These are phyloP conservation scores for Hemisphaericaspora nanyangensis DNA, from an alignment of 805 yeast genomes.

Conservation along the genomic window DNA sequence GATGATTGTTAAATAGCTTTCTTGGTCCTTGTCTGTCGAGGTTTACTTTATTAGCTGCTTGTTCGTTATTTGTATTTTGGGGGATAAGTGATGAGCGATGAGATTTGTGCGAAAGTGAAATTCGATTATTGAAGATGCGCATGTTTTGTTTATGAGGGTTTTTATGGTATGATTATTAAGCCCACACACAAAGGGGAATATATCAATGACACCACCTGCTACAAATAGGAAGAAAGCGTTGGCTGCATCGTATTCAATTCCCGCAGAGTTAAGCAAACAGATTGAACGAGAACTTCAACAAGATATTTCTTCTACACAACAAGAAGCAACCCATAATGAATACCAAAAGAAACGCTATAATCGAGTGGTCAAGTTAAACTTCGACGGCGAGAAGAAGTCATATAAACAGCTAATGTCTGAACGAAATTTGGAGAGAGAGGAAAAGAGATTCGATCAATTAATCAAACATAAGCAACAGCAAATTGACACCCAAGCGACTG, in stretches of 20 bases:
- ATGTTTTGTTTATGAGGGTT: too few species aligned
- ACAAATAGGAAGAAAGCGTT: conserved; percentile 14
- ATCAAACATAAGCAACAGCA: conserved; percentile 14
- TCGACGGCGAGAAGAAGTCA: conserved; percentile 22
- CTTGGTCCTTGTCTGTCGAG: too few species aligned
- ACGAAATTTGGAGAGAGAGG: conserved; percentile 39
- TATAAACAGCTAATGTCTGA: conserved; percentile 42
- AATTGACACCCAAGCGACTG: conserved; percentile 1
- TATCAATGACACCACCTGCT: too few species aligned
- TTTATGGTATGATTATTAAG: too few species aligned
- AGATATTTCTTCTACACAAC: conserved; percentile 5
- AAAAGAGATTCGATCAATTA: conserved; percentile 20
- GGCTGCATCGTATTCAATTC: conserved; percentile 29
- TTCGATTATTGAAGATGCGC: too few species aligned
- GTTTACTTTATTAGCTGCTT: too few species aligned
- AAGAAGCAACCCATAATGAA: conserved; percentile 14
- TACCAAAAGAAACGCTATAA: conserved; percentile 28
- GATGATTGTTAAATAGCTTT: too few species aligned
- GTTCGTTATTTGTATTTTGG: too few species aligned
- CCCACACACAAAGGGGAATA: too few species aligned
- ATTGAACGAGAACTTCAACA: conserved; percentile 17
- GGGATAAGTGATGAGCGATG: too few species aligned
- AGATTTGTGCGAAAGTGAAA: too few species aligned
- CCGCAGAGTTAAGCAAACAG: conserved; percentile 23
- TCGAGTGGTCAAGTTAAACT: conserved; percentile 21